These are phyloP conservation scores for Magnolia sinica DNA, from an alignment of 164 flowering plant genomes.

Conservation along the genomic window DNA sequence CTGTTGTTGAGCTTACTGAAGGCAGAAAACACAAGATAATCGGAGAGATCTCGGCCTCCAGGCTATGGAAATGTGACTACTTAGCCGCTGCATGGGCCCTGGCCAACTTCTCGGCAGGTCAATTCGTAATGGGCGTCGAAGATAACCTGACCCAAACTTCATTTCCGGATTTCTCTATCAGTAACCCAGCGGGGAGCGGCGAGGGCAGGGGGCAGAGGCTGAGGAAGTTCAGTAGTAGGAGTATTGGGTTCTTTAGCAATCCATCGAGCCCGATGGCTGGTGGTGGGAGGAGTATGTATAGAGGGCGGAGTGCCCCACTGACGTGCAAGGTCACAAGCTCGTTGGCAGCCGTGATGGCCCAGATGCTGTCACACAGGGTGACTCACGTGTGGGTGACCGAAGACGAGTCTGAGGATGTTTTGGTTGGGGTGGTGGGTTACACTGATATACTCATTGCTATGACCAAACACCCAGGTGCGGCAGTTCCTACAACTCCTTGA, in stretches of 20 bases:
- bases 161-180: conserved; percentile 31
- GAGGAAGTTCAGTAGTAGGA: conserved; percentile 70
- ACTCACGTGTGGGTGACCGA: conserved; percentile 96
- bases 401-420: conserved; percentile 56
- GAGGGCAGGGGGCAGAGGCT: conserved; percentile 24
- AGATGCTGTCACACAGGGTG: conserved; percentile 91
- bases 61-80: conserved; percentile 88
- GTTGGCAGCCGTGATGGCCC: conserved; percentile 97
- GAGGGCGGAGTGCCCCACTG: conserved; percentile 88
- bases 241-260: conserved; percentile 68
- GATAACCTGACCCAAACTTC: conserved; percentile 40
- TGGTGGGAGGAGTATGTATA: conserved; percentile 58
- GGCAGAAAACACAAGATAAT: conserved; percentile 62
- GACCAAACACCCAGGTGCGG: conserved; percentile 34
- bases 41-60: conserved; percentile 87
- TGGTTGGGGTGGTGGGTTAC: conserved; percentile 86
- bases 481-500: conserved; percentile 18
- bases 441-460: conserved; percentile 75
- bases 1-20: conserved; percentile 59
- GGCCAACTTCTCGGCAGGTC: conserved; percentile 86
- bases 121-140: conserved; percentile 96
- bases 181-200: conserved; percentile 23
- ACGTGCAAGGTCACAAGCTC: conserved; percentile 79
- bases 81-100: conserved; percentile 95
- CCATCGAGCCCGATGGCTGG: conserved; percentile 40